Evolutionary conservation across 2,329 filamentous ascomycete species (phyloP), one percentile per base, ranked within the genome.

Genomic region (Penicillium expansum): DNA sequence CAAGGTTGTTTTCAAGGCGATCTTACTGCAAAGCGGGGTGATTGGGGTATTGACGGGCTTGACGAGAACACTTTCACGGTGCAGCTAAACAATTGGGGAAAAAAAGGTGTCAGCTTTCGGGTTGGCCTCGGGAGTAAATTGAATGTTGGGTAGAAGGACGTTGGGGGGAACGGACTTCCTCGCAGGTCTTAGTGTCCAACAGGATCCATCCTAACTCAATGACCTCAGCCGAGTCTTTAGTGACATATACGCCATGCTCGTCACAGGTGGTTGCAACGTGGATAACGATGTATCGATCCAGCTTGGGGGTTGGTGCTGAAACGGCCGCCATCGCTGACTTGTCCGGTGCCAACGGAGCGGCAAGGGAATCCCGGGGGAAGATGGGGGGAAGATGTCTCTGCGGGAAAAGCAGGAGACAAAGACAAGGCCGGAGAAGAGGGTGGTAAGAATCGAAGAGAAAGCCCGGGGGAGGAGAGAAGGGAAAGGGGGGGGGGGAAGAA

Each of bases 141-240:
- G 39, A 33, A 49, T 39, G 47, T 54, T 61, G 59, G 61, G 44
- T 49, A 56, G 52, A 49, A 49, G 56, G 54, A 32, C 13, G 45
- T 54, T 59, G 50, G 52, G 51, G 39, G 47, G 41, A 37, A 45
- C 86, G 78, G 82, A 96, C 92, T 89, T 97, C 92, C 69, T 97
- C 92, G 69, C 92, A 89, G 62, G 85, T 89, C 80, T 93, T 94
- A 65, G 91, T 89, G 74, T 97, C 92, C 62, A 97, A 83, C 71
- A 99, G 80, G 72, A 97, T 96, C 94, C 94, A 99, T 63, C 93
- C 94, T 73, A 99, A 84, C 84, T 99, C 94, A 77, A 99, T 99
- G 66, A 99, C 94, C 81, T 99, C 94, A 61, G 94, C 94, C 58
- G 94, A 97, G 79, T 99, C 94, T 79, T 97, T 97, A 59, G 94